A percentile compares a stretch with the other conserved stretches of the same genome.
phyloP scores from a whole-genome alignment of 2,329 filamentous ascomycete genomes.

The Paraphaeosphaeria sporulosa region DNA sequence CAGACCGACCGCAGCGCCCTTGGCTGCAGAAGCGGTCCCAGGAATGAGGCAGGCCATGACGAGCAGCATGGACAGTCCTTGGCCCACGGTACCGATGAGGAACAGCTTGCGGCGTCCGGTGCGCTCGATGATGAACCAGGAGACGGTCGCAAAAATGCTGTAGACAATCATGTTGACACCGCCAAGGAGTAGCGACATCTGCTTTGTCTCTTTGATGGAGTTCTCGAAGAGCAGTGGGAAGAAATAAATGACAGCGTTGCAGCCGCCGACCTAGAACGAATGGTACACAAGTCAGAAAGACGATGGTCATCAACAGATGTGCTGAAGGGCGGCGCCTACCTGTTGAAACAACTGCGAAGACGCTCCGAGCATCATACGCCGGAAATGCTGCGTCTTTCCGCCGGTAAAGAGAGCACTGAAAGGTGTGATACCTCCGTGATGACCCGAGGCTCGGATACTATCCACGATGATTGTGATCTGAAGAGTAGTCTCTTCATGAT shows the following conservation, averaged over 20 bases:
- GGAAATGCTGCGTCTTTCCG: constrained; percentile 71
- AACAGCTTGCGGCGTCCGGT: constrained; percentile 59
- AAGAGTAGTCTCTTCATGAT: constrained; percentile 64
- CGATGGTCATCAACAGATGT: neutral
- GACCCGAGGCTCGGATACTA: constrained; percentile 51
- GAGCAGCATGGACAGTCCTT: constrained; percentile 57
- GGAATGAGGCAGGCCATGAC: constrained; percentile 53
- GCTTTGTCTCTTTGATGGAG: constrained; percentile 59
- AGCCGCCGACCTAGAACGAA: constrained; percentile 40
- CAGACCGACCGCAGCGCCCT: constrained; percentile 65
- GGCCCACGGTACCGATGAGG: constrained; percentile 57
- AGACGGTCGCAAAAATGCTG: constrained; percentile 63
- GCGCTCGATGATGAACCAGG: constrained; percentile 71
- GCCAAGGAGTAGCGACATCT: constrained; percentile 54
- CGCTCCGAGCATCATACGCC: constrained; percentile 68
- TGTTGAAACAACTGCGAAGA: constrained; percentile 51
- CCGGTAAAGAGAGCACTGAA: constrained; percentile 65
- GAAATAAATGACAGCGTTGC: constrained; percentile 55
- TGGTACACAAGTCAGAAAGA: constrained; percentile 17
- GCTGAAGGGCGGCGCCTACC: constrained; percentile 15
- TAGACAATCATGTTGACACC: constrained; percentile 65
- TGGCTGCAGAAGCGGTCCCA: constrained; percentile 46
- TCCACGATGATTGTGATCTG: constrained; percentile 75
- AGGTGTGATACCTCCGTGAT: constrained; percentile 50
- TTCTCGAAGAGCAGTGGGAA: constrained; percentile 52